Evolutionary conservation across 306 rosid species (phyloP).

Genomic region (Casuarina equisetifolia): DNA sequence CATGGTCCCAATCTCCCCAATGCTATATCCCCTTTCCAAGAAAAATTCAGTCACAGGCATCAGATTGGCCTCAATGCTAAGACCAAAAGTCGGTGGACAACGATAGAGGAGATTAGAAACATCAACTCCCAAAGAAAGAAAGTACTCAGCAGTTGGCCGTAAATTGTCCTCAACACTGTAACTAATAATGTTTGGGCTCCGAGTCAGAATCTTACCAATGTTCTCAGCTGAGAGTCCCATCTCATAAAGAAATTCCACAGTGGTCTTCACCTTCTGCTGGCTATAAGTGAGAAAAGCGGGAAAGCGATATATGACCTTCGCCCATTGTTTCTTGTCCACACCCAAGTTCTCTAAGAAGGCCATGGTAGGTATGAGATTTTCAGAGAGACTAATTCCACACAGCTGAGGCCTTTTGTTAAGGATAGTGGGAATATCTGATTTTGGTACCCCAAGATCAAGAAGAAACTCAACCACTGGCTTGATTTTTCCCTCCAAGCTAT

Average conservation of each 20-base stretch:
- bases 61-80: conserved; percentile 75
- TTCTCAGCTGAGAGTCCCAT: conserved; percentile 68
- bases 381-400: conserved; percentile 85
- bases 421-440: conserved; percentile 63
- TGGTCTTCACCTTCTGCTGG: conserved; percentile 63
- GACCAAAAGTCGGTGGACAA: conserved; percentile 75
- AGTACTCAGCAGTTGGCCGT: conserved; percentile 77
- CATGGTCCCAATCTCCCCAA: conserved; percentile 76
- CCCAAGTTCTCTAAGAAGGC: conserved; percentile 72
- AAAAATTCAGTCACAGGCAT: conserved; percentile 79
- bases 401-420: conserved; percentile 84
- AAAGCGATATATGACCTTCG: conserved; percentile 79
- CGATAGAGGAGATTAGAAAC: conserved; percentile 62
- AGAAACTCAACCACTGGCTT: conserved; percentile 91
- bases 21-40: conserved; percentile 66
- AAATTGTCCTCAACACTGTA: conserved; percentile 86
- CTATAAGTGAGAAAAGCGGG: conserved; percentile 85
- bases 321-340: conserved; percentile 89
- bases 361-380: conserved; percentile 87
- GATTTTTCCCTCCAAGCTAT: conserved; percentile 87
- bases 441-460: conserved; percentile 78
- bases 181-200: conserved; percentile 73
- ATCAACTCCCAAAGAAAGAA: conserved; percentile 77
- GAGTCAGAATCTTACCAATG: conserved; percentile 80
- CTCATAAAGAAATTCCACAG: conserved; percentile 59